These are phyloP conservation scores for Haematococcus sp. DNA, from an alignment of 139 green algal species.

Conservation along the genomic window DNA sequence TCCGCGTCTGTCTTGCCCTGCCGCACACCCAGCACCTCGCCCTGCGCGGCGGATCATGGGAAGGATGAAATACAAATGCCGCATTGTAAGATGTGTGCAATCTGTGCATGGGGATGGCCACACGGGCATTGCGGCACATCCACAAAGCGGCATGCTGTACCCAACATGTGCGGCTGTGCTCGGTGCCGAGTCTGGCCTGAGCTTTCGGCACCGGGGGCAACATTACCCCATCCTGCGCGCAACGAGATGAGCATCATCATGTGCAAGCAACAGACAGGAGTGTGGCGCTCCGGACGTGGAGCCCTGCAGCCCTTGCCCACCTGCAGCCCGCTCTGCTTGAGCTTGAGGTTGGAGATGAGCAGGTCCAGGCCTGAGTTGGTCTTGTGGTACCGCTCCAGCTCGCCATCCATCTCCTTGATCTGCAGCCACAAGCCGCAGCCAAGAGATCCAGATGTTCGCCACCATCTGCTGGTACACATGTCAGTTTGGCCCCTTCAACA, in stretches of 20 bases:
- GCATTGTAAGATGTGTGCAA: not conserved
- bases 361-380: constrained; percentile 79
- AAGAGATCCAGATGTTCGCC: not conserved
- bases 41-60: not conserved
- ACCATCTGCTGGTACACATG: no score
- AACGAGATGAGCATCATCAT: no score
- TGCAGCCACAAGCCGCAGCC: no score
- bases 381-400: constrained; percentile 87
- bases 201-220: no score
- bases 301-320: not conserved
- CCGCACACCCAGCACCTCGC: constrained; percentile 37
- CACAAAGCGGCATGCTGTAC: no score
- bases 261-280: no score
- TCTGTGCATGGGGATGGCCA: not conserved
- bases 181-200: no score
- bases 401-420: constrained; percentile 70
- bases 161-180: no score
- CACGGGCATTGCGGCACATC: no score
- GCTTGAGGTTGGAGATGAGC: constrained; percentile 64
- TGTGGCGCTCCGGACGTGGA: no score
- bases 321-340: constrained; percentile 50
- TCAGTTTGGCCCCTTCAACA: no score
- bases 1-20: constrained; percentile 29
- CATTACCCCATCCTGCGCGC: no score
- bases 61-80: not conserved